Evolutionary conservation across 371 early-diverging fungal species (phyloP), one percentile per base, ranked within the genome.

Genomic region (Zychaea mexicana): DNA sequence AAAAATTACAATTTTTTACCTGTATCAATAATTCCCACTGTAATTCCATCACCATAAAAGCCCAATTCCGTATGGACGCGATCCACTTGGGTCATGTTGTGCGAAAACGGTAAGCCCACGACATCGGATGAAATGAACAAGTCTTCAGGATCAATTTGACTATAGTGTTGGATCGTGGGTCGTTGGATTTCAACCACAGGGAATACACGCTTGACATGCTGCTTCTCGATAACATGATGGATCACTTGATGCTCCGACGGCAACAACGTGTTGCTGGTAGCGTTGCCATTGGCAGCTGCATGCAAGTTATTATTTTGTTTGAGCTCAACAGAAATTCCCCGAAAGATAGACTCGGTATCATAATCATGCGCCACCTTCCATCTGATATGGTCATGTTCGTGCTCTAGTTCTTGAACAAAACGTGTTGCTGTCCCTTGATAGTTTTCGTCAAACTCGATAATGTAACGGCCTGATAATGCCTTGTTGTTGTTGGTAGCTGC

Each of bases 21-120:
- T 2, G 87, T 75, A 61, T 89, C 90, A 39, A 90, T 77, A 24
- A 90, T 73, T 31, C 87, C 88, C 30, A 90, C 82, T 60, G 82
- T 80, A 63, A 89, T 68, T 2, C 84, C 88, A 53, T 74, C 75
- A 21, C 90, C 91, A n/a, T 74, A 83, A n/a, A 68, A 9, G 15
- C 66, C 59, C 1, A 71, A 62, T 27, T 67, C 60, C 7, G 22
- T n/a, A 27, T 71, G 71, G 2, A 75, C 69, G 12, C 62, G 62
- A n/a, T 68, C 60, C 8, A 71, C 64, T 28, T 69, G 69, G n/a
- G 75, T 64, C 13, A 75, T 31, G 3, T 13, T 33, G 32, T 65
- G 65, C 13, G 65, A 32, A 38, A 65, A 65, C 5, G 65, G 65
- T n/a, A 61, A 47, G 1, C 31, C 47, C 15, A 17, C 17, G 12